phyloP scores from a whole-genome alignment of 768 basidiomycete species.

The Boletellus sp. region DNA sequence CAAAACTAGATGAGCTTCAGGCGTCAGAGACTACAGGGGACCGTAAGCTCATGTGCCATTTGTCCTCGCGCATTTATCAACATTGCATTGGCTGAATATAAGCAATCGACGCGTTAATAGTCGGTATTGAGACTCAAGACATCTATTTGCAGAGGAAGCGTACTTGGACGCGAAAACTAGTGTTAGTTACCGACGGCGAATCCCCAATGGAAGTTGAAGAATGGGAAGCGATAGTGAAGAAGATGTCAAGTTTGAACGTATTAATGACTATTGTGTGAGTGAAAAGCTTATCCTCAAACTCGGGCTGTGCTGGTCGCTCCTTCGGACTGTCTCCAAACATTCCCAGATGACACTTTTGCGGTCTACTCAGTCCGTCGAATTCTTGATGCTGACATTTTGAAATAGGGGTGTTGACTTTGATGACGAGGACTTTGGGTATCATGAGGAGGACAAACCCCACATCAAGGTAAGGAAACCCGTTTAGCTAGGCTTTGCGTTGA shows the following conservation, averaged over 20 bases:
- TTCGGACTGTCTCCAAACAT: no score
- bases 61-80: neutral
- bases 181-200: constrained; percentile 84
- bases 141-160: constrained; percentile 64
- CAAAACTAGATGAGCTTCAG: constrained; percentile 57
- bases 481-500: neutral
- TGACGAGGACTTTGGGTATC: constrained; percentile 60
- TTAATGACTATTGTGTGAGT: constrained; percentile 70
- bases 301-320: neutral
- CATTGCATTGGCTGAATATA: neutral
- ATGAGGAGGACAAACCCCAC: constrained; percentile 63
- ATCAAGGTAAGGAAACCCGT: constrained; percentile 57
- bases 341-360: no score
- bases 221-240: constrained; percentile 65
- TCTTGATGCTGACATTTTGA: constrained; percentile 5
- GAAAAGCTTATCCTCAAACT: neutral
- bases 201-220: constrained; percentile 68
- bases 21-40: constrained; percentile 61
- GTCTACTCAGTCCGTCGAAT: neutral
- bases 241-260: constrained; percentile 59
- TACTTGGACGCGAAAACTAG: constrained; percentile 82
- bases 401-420: constrained; percentile 86
- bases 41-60: constrained; percentile 40
- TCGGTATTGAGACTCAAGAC: constrained; percentile 78
- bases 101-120: constrained; percentile 88